Conservation (phyloP, 305 asterid species). For the Fraxinus sp. region DNA sequence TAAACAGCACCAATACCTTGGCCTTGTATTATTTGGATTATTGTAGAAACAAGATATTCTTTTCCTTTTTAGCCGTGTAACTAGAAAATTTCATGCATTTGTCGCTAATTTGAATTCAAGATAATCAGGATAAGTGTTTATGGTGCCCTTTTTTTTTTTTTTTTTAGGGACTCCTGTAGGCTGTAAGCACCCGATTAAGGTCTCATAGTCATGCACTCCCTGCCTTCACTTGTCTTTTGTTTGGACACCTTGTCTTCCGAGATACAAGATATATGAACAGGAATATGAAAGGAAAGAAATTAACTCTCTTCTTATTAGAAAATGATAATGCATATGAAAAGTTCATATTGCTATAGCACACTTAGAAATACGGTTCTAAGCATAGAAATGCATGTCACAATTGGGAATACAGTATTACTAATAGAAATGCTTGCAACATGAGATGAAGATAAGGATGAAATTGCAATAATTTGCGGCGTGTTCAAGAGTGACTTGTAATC, state of each 20-base stretch:
- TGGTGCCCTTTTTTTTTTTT: background rate
- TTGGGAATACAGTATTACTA: background rate
- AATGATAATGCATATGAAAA: background rate
- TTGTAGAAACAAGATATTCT: background rate
- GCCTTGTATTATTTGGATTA: background rate
- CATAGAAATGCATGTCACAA: background rate
- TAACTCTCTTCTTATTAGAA: background rate
- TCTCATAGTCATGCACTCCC: background rate
- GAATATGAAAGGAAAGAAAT: background rate
- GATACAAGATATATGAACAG: background rate
- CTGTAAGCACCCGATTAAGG: background rate
- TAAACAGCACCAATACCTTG: background rate
- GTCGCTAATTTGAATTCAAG: background rate
- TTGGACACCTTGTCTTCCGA: background rate
- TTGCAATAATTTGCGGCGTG: constrained; percentile 8
- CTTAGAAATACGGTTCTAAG: background rate
- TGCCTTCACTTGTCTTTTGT: background rate
- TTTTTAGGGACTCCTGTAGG: background rate
- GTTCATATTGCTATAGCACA: background rate
- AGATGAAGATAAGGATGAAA: background rate
- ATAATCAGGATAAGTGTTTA: background rate
- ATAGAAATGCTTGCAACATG: background rate
- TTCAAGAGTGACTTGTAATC: background rate
- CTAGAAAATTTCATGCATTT: background rate
- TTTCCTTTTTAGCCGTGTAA: background rate